phyloP scores from a whole-genome alignment of 1,139 yeast genomes.

The Geotrichum reessii region DNA sequence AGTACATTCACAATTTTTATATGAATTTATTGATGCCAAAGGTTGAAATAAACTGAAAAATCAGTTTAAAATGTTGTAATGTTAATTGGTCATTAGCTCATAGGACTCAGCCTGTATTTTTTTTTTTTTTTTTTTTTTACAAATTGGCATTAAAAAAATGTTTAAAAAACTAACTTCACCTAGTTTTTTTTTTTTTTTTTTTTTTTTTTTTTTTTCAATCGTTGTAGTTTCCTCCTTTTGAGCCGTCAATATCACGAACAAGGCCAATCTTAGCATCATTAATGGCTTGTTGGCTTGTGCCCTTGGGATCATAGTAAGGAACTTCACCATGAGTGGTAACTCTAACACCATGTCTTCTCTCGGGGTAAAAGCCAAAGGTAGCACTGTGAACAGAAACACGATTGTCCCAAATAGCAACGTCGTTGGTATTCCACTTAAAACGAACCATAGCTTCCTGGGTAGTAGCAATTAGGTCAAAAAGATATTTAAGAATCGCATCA shows the following conservation, averaged over 20 bases:
- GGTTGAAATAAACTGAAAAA: too few relatives aligned
- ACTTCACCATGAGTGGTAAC: conserved; percentile 58
- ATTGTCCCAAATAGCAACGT: conserved; percentile 72
- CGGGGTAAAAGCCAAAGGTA: conserved; percentile 36
- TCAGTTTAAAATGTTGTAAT: too few relatives aligned
- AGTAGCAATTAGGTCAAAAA: conserved; percentile 49
- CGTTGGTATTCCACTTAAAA: conserved; percentile 52
- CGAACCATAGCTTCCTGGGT: conserved; percentile 52
- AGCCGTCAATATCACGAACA: conserved; percentile 26
- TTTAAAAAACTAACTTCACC: too few relatives aligned
- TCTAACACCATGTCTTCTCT: conserved; percentile 61
- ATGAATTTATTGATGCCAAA: too few relatives aligned
- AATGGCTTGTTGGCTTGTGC: conserved; percentile 29
- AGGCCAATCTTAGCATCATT: conserved; percentile 26
- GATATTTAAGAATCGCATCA: conserved; percentile 48
- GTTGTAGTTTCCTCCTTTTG: conserved; percentile 30
- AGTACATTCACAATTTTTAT: too few relatives aligned
- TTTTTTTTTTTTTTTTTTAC: too few relatives aligned
- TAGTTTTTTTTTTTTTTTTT: too few relatives aligned
- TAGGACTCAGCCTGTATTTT: background rate
- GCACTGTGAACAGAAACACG: conserved; percentile 62
- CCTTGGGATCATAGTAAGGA: conserved; percentile 29
- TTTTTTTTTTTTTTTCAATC: too few relatives aligned
- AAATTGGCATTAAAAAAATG: too few relatives aligned
- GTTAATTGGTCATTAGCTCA: background rate